Evolutionary conservation across 148 eudicot genomes (phyloP).

Genomic region (Heliosperma pusillum): DNA sequence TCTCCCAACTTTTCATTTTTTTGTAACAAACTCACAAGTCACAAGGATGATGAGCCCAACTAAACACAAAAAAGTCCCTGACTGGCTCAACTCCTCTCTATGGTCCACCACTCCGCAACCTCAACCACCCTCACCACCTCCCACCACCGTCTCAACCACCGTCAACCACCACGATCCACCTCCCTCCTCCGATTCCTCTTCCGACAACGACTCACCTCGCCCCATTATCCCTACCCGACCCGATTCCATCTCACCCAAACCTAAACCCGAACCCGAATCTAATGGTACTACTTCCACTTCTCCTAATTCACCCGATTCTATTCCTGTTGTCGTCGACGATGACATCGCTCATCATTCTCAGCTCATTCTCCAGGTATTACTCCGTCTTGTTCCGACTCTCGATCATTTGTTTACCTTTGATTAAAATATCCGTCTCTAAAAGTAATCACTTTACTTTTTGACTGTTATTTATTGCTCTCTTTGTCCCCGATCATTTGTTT

Average conservation of each 20-base stretch:
- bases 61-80: slow-evolving; percentile 51
- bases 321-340: slow-evolving; percentile 27
- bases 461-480: no score
- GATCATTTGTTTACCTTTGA: no score
- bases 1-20: neutral
- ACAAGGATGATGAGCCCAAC: slow-evolving; percentile 52
- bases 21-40: slow-evolving; percentile 6
- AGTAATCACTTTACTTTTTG: no score
- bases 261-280: slow-evolving; percentile 28
- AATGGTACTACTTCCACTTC: slow-evolving; percentile 35
- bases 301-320: neutral
- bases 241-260: slow-evolving; percentile 24
- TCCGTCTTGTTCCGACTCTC: no score
- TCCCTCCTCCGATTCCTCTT: slow-evolving; percentile 33
- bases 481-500: no score
- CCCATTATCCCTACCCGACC: slow-evolving; percentile 21
- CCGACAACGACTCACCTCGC: slow-evolving; percentile 18
- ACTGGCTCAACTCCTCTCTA: slow-evolving; percentile 90
- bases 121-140: slow-evolving; percentile 27
- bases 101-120: slow-evolving; percentile 50
- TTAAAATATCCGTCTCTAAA: no score
- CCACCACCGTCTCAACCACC: slow-evolving; percentile 14
- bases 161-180: slow-evolving; percentile 3
- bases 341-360: slow-evolving; percentile 75
- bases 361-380: slow-evolving; percentile 71